Conservation (phyloP, 331 rosid genomes). For the Stylosanthes scabra region DNA sequence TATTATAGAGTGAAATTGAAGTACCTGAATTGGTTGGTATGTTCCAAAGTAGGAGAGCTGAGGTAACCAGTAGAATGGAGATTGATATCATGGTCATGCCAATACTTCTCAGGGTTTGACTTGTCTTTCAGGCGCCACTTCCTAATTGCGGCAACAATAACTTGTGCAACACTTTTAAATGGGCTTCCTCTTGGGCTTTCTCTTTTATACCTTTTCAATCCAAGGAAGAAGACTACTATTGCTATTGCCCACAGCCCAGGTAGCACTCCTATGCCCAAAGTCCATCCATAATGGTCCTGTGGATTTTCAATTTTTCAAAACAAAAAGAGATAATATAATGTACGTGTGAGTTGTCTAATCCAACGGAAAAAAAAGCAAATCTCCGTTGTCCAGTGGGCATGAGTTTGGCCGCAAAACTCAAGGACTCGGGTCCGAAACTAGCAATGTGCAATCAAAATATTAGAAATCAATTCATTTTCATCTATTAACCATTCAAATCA, state of each 20-base stretch:
- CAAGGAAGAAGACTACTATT: constrained; percentile 37
- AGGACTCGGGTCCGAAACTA: too few species aligned
- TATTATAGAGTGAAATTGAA: too few species aligned
- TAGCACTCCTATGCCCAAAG: constrained; percentile 40
- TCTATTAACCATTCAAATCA: too few species aligned
- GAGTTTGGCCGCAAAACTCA: too few species aligned
- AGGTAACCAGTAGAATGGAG: background rate
- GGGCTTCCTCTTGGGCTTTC: constrained; percentile 53
- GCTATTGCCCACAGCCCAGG: constrained; percentile 39
- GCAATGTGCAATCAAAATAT: too few species aligned
- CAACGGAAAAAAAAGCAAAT: too few species aligned
- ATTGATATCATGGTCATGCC: background rate
- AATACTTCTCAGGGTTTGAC: background rate
- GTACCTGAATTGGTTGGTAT: constrained; percentile 29
- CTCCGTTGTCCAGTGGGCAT: too few species aligned
- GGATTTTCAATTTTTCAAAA: too few species aligned
- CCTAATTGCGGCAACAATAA: constrained; percentile 47
- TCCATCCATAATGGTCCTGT: constrained; percentile 54
- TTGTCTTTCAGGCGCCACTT: constrained; percentile 30
- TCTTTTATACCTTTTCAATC: constrained; percentile 38
- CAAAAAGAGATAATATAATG: too few species aligned
- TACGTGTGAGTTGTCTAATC: too few species aligned
- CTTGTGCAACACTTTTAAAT: constrained; percentile 48
- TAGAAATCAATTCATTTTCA: too few species aligned
- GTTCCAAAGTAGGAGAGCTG: background rate